Evolutionary conservation across 179 eudicot genomes (phyloP), one percentile per base, ranked within the genome.

Genomic region (Sideroxylon spinosum): DNA sequence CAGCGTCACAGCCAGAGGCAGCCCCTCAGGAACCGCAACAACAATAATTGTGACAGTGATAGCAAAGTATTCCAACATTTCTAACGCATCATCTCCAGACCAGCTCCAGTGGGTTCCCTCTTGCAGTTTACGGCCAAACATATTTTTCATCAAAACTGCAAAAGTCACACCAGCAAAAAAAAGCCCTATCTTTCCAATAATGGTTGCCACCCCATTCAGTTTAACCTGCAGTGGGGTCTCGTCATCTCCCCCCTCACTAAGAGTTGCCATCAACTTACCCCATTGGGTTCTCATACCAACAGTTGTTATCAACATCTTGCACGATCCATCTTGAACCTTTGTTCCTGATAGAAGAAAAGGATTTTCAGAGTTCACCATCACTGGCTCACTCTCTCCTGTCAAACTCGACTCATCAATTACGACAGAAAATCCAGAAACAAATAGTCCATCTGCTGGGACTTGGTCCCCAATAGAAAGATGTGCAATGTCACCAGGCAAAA

Each of bases 211-310:
- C 26, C 98, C 98, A 61, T 94, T 94, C 74, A 94, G 85, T 76
- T 93, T 94, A 29, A 94, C 97, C 83, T 94, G 98, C 72, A 94
- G 81, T 13, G 98, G 98, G 11, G 98, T 94, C 81, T 94, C 98
- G 67, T 94, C 98, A 56, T 91, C 93, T 49, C 98, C 98, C 7
- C 97, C 97, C 81, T 94, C 97, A 76, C 91, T 93, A 59, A 94
- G 89, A 23, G 98, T 93, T 48, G 94, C 98, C 94, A 93, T 90
- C 68, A 94, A 79, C 81, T 94, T 93, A 3, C 98, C 98, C 98
- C 97, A 93, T 78, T 93, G 96, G 7, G 98, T 94, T 78, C 97
- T 90, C 98, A 94, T 94, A n/a, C 98, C 97, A 48, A 94, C 98
- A 49, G 98, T 94, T 29, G 96, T 91, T 74, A 93, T 85, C 48